phyloP scores from a whole-genome alignment of 495 filamentous ascomycete species.

The Trichodelitschia bisporula region DNA sequence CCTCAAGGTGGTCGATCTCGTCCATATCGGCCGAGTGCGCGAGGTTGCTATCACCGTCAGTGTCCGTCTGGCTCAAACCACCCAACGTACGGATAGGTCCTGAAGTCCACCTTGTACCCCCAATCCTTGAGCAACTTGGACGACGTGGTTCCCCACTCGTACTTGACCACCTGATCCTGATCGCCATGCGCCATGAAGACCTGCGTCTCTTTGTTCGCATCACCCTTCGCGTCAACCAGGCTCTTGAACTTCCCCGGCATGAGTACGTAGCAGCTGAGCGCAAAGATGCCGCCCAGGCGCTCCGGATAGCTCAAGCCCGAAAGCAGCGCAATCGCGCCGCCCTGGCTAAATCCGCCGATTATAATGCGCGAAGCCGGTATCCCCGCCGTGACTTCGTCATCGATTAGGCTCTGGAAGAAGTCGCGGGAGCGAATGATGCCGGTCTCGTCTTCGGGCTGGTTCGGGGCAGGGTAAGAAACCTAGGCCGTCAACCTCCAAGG shows the following conservation, averaged over 20 bases:
- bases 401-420: conserved; percentile 60
- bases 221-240: conserved; percentile 30
- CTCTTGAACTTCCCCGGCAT: conserved; percentile 45
- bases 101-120: conserved; percentile 50
- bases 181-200: conserved; percentile 77
- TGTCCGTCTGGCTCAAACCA: neutral
- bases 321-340: conserved; percentile 34
- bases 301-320: conserved; percentile 44
- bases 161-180: conserved; percentile 42
- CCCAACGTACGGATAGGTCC: conserved; percentile 42
- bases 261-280: conserved; percentile 59
- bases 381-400: conserved; percentile 57
- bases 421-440: conserved; percentile 50
- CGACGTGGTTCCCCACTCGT: conserved; percentile 39
- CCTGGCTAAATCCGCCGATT: conserved; percentile 47
- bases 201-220: conserved; percentile 51
- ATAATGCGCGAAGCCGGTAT: conserved; percentile 67
- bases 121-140: conserved; percentile 33
- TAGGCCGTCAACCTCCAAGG: conserved; percentile 1
- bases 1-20: conserved; percentile 69
- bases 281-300: conserved; percentile 72
- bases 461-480: conserved; percentile 2
- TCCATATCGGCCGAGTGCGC: conserved; percentile 49
- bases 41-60: conserved; percentile 25
- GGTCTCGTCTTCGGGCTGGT: conserved; percentile 38